A percentile compares a stretch with the other conserved stretches of the same genome.
Evolutionary conservation across 202 grass and related monocot species (phyloP).

Genomic region (Saccharum hybrid): DNA sequence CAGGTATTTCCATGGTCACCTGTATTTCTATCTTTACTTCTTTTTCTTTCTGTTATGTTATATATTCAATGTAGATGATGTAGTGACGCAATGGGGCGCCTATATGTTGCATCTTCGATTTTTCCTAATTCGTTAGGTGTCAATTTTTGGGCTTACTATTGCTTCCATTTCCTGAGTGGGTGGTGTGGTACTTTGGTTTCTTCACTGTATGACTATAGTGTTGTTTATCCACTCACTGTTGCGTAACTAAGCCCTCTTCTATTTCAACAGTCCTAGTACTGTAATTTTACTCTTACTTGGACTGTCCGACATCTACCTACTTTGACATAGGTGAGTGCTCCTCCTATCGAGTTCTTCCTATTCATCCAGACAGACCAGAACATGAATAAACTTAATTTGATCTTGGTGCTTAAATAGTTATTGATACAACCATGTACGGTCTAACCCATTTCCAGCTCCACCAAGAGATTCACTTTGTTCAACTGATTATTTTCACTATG

Average conservation of each 20-base stretch:
- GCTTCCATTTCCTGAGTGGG: not conserved
- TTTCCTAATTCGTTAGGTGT: not conserved
- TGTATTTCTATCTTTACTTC: not conserved
- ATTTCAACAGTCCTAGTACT: conserved; percentile 13
- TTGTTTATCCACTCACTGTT: conserved; percentile 4
- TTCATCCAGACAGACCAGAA: not conserved
- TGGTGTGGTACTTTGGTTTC: not conserved
- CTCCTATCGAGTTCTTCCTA: not conserved
- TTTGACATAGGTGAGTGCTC: not conserved
- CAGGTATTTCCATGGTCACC: not conserved
- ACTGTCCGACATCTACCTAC: conserved; percentile 20
- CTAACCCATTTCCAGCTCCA: not conserved
- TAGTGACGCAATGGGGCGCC: not conserved
- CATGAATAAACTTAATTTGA: not conserved
- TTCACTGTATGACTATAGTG: not conserved
- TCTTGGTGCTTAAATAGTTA: not conserved
- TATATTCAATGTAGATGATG: conserved; percentile 1
- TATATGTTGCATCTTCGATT: not conserved
- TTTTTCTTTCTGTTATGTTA: not conserved
- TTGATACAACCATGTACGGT: not conserved
- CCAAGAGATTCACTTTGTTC: not conserved
- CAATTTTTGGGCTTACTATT: conserved; percentile 15
- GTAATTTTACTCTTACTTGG: not conserved
- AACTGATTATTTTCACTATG: not conserved
- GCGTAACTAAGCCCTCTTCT: conserved; percentile 3